A percentile compares a stretch with the other conserved stretches of the same genome.
Conservation (phyloP, 2,329 filamentous ascomycete species). For the Zasmidium cellare region DNA sequence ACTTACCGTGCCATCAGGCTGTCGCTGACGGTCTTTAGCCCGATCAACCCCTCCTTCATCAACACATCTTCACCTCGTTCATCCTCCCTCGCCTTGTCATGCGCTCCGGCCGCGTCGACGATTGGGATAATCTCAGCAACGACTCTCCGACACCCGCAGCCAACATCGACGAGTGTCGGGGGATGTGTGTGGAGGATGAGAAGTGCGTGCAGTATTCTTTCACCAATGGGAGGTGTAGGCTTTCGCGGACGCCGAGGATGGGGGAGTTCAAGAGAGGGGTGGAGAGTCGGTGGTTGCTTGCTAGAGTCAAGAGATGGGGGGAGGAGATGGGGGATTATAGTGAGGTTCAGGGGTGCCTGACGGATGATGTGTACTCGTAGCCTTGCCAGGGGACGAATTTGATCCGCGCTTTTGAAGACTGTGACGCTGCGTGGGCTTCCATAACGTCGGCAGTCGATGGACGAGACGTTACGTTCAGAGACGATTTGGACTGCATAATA, state of each 20-base stretch:
- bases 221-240: conserved; percentile 13
- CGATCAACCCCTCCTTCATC: conserved; percentile 18
- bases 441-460: no score
- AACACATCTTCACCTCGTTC: conserved; percentile 28
- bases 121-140: conserved; percentile 32
- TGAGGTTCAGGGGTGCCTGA: neutral
- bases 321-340: conserved; percentile 1
- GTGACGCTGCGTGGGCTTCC: no score
- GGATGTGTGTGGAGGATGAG: conserved; percentile 12
- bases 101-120: conserved; percentile 17
- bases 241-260: conserved; percentile 15
- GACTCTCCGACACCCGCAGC: conserved; percentile 1
- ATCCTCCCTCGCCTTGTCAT: conserved; percentile 26
- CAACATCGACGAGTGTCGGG: conserved; percentile 12
- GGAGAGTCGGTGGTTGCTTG: conserved; percentile 18
- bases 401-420: no score
- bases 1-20: no score
- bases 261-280: conserved; percentile 13
- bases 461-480: no score
- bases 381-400: no score
- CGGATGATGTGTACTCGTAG: no score
- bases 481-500: no score
- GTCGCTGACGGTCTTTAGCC: no score
- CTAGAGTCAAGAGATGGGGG: conserved; percentile 15
- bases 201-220: conserved; percentile 20